Evolutionary conservation across 2,329 filamentous ascomycete species (phyloP), one percentile per base, ranked within the genome.

Genomic region (Fusarium sp.): DNA sequence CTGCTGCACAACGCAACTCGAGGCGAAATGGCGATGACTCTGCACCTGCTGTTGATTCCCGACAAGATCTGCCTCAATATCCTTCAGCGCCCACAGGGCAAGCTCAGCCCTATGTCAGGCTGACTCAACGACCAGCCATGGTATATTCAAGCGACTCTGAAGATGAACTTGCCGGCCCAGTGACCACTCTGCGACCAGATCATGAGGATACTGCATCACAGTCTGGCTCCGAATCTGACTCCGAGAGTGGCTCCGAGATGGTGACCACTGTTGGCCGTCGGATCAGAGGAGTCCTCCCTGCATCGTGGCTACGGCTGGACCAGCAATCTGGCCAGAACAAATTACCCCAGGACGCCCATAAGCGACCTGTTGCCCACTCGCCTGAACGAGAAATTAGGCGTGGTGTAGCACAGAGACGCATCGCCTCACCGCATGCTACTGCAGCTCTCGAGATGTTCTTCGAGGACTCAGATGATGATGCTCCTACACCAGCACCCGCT

Each of bases 221-320:
- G n/a, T 65, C 69, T 4, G 70, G 67, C n/a, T 75, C 76, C 9
- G 75, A 75, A 5, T 79, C 75, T 42, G 81, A 80, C 13, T 65
- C 62, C 5, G 62, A 64, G 32, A 79, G 75, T 45, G 81, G 80
- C 4, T 75, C 76, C 2, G 79, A 83, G 24, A 69, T 76, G 11
- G 76, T 75, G n/a, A 72, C 78, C 25, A 71, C 69, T 19, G 75
- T 78, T 53, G 76, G 77, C 32, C 81, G 75, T 48, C 78, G 79
- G 47, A 85, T 89, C 43, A 80, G 80, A 49, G 86, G 87, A 22
- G 86, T 89, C 7, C 78, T 89, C 40, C 87, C 87, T 35, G 87
- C 87, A n/a, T 90, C 87, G 6, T 89, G 87, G 83, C 78, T 89
- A 52, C 82, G 87, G 38, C 72, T 90, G 24, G 85, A 88, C 67